Evolutionary conservation across 2,329 filamentous ascomycete genomes (phyloP).

Genomic region (Mollisia scopiformis): DNA sequence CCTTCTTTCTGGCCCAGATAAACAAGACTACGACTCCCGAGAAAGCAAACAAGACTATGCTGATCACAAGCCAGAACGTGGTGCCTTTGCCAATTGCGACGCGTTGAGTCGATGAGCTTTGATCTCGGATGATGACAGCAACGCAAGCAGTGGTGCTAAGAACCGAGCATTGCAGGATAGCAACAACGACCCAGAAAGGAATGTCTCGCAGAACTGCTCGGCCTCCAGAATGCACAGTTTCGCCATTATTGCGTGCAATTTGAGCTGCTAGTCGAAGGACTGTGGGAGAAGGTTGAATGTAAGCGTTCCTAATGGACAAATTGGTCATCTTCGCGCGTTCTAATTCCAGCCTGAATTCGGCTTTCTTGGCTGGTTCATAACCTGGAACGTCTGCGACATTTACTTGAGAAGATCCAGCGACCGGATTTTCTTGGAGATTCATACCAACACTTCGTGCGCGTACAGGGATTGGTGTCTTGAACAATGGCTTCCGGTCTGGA

Average conservation of each 20-base stretch:
- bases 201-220: background rate
- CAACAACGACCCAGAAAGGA: background rate
- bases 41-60: background rate
- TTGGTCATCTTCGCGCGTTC: background rate
- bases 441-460: background rate
- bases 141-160: background rate
- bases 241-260: background rate
- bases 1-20: constrained; percentile 5
- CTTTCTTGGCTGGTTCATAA: background rate
- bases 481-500: background rate
- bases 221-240: background rate
- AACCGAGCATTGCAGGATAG: background rate
- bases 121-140: background rate
- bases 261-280: background rate
- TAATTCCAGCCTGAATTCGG: background rate
- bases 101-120: background rate
- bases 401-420: background rate
- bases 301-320: background rate
- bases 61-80: constrained; percentile 11
- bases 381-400: background rate
- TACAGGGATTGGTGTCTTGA: background rate
- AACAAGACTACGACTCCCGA: background rate
- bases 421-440: background rate
- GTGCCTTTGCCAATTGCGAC: background rate
- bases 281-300: background rate